phyloP scores from a whole-genome alignment of 78 protist species.

The Paratrimastix pyriformis region DNA sequence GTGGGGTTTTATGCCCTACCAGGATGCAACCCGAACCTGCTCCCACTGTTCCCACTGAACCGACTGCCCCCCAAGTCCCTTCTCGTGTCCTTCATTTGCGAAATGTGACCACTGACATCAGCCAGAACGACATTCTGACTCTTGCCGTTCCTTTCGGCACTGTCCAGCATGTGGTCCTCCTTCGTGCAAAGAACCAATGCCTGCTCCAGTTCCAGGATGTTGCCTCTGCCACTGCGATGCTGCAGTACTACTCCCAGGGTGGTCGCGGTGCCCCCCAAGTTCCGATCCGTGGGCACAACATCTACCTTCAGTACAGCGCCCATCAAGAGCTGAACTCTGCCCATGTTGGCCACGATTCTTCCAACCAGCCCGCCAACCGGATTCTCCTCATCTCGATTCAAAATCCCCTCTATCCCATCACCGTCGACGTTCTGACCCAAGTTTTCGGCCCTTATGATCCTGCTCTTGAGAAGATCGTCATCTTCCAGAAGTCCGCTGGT shows the following conservation, averaged over 20 bases:
- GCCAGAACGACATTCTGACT: neutral
- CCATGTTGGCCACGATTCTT: neutral
- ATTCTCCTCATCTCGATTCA: conserved; percentile 46
- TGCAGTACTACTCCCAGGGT: neutral
- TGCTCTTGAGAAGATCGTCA: conserved; percentile 38
- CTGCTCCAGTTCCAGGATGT: neutral
- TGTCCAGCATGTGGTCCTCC: neutral
- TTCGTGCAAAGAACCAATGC: neutral
- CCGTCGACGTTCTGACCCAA: conserved; percentile 47
- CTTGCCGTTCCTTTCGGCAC: neutral
- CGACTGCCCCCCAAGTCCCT: too few species aligned
- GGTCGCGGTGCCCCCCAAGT: neutral
- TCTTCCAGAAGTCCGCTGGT: conserved; percentile 43
- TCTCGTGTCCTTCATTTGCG: conserved; percentile 19
- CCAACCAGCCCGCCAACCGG: conserved; percentile 20
- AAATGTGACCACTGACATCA: conserved; percentile 5
- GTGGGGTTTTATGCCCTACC: too few species aligned
- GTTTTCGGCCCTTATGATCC: neutral
- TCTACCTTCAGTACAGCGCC: conserved; percentile 17
- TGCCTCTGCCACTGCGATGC: neutral
- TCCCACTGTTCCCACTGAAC: too few species aligned
- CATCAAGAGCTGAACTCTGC: neutral
- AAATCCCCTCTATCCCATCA: conserved; percentile 50
- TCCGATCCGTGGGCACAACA: neutral
- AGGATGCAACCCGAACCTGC: too few species aligned